Evolutionary conservation across 2,329 filamentous ascomycete species (phyloP).

Genomic region (Teratosphaeria epicoccoides): DNA sequence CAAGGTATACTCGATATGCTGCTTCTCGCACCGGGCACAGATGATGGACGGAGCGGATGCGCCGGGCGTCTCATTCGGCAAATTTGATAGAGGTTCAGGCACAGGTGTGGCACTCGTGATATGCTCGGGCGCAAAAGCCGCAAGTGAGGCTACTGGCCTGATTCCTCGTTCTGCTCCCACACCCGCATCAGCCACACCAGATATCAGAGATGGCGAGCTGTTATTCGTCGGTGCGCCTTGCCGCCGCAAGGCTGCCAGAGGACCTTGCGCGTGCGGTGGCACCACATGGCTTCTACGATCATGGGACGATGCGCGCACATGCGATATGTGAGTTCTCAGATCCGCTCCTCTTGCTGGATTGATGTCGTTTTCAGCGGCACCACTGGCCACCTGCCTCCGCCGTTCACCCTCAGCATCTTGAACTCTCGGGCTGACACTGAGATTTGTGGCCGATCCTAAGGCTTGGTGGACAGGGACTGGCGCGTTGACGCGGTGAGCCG

Average conservation of each 20-base stretch:
- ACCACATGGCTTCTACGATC: background rate
- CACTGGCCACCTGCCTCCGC: slow-evolving; percentile 27
- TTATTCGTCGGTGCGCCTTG: slow-evolving; percentile 7
- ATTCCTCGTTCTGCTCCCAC: background rate
- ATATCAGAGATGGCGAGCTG: slow-evolving; percentile 11
- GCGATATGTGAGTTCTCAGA: slow-evolving; percentile 10
- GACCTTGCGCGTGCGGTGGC: slow-evolving; percentile 4
- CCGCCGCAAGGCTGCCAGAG: slow-evolving; percentile 6
- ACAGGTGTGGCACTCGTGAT: slow-evolving; percentile 2
- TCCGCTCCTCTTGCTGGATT: slow-evolving; percentile 25
- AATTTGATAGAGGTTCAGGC: slow-evolving; percentile 29
- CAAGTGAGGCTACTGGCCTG: slow-evolving; percentile 2
- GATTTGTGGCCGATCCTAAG: slow-evolving; percentile 55
- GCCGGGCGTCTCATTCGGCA: slow-evolving; percentile 21
- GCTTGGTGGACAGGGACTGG: slow-evolving; percentile 40
- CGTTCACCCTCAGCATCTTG: slow-evolving; percentile 18
- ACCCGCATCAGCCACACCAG: background rate
- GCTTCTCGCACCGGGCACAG: slow-evolving; percentile 60
- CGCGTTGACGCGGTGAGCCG: slow-evolving; percentile 31
- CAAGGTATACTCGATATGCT: slow-evolving; percentile 71
- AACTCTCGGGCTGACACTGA: slow-evolving; percentile 32
- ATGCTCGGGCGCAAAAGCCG: slow-evolving; percentile 3
- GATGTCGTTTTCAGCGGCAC: slow-evolving; percentile 34
- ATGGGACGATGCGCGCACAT: slow-evolving; percentile 11
- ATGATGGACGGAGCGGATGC: slow-evolving; percentile 49